A percentile compares a stretch with the other conserved stretches of the same genome.
phyloP scores from a whole-genome alignment of 2,329 filamentous ascomycete species.

The Pseudogymnoascus sp. region DNA sequence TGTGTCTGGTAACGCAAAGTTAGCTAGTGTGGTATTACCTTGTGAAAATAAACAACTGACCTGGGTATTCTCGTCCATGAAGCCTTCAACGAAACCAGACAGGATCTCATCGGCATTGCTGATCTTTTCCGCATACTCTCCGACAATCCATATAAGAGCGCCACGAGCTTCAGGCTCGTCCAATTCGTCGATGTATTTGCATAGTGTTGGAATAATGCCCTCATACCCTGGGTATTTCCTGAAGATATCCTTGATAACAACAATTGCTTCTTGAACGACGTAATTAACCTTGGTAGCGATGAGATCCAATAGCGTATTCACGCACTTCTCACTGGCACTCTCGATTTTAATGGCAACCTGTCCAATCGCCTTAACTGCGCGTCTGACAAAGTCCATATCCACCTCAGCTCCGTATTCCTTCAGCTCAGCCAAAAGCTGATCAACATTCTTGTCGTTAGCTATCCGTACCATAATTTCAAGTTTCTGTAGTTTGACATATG shows the following conservation, averaged over 20 bases:
- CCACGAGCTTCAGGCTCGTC: conserved; percentile 89
- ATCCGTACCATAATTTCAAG: conserved; percentile 99
- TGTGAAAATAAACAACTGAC: conserved; percentile 37
- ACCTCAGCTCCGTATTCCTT: conserved; percentile 98
- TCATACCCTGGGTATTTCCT: conserved; percentile 97
- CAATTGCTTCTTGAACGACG: conserved; percentile 93
- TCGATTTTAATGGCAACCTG: conserved; percentile 99
- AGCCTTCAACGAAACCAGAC: conserved; percentile 81
- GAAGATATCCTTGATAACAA: conserved; percentile 99
- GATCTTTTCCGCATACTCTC: conserved; percentile 98
- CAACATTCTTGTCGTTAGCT: conserved; percentile 93
- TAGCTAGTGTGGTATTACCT: neutral
- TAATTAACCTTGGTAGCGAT: conserved; percentile 99
- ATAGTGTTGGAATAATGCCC: conserved; percentile 92
- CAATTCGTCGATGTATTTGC: conserved; percentile 92
- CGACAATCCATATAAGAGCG: conserved; percentile 95
- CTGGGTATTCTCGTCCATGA: conserved; percentile 94
- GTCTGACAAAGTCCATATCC: conserved; percentile 96
- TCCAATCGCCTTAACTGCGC: conserved; percentile 91
- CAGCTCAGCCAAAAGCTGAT: conserved; percentile 85
- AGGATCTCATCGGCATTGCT: conserved; percentile 96
- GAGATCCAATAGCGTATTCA: conserved; percentile 84
- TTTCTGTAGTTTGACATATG: conserved; percentile 95
- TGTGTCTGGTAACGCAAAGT: conserved; percentile 58
- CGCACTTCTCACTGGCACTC: conserved; percentile 86